These are phyloP conservation scores for Parathielavia hyrcaniae DNA, from an alignment of 495 filamentous ascomycete species.

Conservation along the genomic window DNA sequence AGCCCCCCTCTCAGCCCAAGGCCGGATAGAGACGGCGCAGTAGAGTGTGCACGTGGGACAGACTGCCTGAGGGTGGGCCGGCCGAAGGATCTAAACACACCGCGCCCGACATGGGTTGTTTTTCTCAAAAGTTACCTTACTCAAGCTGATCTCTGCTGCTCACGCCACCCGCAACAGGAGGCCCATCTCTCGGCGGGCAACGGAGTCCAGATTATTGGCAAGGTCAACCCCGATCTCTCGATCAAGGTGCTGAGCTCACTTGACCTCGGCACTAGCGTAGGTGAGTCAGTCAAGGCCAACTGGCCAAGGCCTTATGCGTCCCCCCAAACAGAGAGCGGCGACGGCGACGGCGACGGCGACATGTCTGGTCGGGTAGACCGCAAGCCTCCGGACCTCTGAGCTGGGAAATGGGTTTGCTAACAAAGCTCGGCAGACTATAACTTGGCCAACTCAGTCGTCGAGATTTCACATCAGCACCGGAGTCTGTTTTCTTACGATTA, in stretches of 20 bases:
- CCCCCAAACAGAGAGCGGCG: background rate
- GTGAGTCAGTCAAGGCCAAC: conserved; percentile 46
- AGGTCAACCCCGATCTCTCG: conserved; percentile 73
- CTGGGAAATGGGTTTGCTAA: background rate
- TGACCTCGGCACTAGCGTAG: conserved; percentile 70
- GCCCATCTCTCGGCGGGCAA: conserved; percentile 71
- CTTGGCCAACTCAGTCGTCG: conserved; percentile 74
- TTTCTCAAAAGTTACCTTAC: too few species aligned
- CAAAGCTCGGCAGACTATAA: conserved; percentile 56
- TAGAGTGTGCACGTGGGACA: too few species aligned
- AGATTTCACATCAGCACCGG: conserved; percentile 80
- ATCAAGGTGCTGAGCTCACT: conserved; percentile 67
- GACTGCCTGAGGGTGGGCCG: background rate
- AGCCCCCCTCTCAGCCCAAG: background rate
- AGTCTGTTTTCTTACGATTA: conserved; percentile 47
- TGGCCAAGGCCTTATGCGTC: too few species aligned
- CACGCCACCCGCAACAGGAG: conserved; percentile 46
- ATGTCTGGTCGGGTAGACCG: background rate
- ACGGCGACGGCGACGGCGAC: background rate
- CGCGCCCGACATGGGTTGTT: too few species aligned
- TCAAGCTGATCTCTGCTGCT: background rate
- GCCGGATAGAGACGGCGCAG: background rate
- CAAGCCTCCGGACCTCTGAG: background rate
- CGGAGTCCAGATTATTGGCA: conserved; percentile 83
- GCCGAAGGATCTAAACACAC: background rate